Percentiles rank a stretch among this genome's conserved stretches.
phyloP scores from a whole-genome alignment of 2,329 filamentous ascomycete genomes.

The Verticillium albo-atrum region DNA sequence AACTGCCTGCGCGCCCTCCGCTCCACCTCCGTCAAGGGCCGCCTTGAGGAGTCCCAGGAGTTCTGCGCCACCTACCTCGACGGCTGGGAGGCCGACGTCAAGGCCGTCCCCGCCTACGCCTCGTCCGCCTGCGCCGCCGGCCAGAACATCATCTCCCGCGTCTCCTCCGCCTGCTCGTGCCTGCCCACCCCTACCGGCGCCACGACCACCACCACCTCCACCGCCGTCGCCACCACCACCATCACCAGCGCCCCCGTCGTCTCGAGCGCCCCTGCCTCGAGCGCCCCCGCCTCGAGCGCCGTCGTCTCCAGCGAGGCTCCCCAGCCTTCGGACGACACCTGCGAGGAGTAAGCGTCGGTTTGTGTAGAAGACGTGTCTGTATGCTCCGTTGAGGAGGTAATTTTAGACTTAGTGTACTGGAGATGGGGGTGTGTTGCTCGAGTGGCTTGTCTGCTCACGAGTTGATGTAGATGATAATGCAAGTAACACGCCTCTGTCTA shows the following conservation, averaged over 20 bases:
- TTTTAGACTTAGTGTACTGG: neutral
- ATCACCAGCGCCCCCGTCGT: neutral
- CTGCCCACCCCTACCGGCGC: constrained; percentile 7
- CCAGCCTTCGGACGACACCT: neutral
- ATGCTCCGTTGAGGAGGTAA: neutral
- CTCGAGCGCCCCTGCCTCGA: neutral
- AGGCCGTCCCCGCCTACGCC: constrained; percentile 2
- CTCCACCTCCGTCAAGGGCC: constrained; percentile 3
- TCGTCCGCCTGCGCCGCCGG: constrained; percentile 4
- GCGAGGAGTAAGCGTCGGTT: constrained; percentile 1
- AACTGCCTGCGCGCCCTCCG: constrained; percentile 12
- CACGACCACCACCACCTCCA: neutral
- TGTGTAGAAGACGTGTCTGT: neutral
- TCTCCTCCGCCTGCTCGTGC: constrained; percentile 10
- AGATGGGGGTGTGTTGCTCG: neutral
- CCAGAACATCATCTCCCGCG: constrained; percentile 10
- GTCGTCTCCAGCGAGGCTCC: neutral
- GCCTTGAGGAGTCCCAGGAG: constrained; percentile 9
- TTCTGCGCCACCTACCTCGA: constrained; percentile 8
- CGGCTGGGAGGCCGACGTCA: constrained; percentile 2
- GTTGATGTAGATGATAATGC: neutral
- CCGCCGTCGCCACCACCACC: neutral
- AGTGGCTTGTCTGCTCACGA: neutral
- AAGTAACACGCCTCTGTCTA: neutral
- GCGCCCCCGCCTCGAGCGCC: neutral